These are phyloP conservation scores for Ochromonas danica DNA, from an alignment of 108 stramenopile genomes.

Conservation along the genomic window DNA sequence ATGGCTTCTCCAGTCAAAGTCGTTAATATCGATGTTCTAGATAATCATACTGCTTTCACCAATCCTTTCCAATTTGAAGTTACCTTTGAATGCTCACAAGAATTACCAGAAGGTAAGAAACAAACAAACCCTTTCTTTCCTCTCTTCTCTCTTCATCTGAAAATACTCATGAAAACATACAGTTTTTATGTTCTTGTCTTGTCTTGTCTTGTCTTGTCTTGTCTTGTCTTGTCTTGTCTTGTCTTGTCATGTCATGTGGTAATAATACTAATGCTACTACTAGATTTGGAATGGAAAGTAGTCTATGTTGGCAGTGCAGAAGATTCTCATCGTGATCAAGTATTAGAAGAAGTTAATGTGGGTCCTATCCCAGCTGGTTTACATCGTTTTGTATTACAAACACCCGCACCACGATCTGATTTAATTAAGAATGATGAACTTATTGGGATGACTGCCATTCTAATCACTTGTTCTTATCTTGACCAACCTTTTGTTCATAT, in stretches of 20 bases:
- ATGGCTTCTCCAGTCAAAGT: conserved; percentile 53
- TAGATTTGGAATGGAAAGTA: conserved; percentile 89
- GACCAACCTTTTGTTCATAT: conserved; percentile 92
- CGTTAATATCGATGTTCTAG: conserved; percentile 72
- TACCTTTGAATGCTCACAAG: conserved; percentile 93
- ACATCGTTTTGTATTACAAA: conserved; percentile 73
- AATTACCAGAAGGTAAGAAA: conserved; percentile 59
- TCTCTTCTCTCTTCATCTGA: too few species aligned
- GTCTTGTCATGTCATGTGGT: too few species aligned
- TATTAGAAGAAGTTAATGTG: conserved; percentile 90
- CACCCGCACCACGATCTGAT: conserved; percentile 79
- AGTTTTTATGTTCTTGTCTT: too few species aligned
- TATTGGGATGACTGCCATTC: conserved; percentile 92
- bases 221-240: too few species aligned
- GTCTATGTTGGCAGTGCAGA: conserved; percentile 94
- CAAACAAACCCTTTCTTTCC: too few species aligned
- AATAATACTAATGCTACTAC: too few species aligned
- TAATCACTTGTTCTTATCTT: conserved; percentile 89
- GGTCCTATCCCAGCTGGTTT: conserved; percentile 90
- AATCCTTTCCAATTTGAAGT: conserved; percentile 97
- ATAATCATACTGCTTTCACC: conserved; percentile 86
- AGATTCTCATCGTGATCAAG: conserved; percentile 78
- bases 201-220: too few species aligned
- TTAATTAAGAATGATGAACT: conserved; percentile 77
- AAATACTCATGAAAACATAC: too few species aligned